Conservation (phyloP, 1,284 basidiomycete genomes). For the Pseudozyma hubeiensis region DNA sequence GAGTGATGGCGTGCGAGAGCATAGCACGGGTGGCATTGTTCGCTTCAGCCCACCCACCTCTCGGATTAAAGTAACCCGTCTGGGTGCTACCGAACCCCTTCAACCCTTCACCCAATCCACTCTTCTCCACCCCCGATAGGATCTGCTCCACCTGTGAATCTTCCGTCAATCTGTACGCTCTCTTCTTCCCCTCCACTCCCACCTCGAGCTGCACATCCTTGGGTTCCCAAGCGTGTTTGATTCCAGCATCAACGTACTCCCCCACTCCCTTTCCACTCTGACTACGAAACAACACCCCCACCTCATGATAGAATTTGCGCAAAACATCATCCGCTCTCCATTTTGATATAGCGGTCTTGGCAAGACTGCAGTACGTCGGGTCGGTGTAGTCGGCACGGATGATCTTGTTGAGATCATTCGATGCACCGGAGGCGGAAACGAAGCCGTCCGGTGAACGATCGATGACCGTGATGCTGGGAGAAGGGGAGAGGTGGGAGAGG, state of each 20-base stretch:
- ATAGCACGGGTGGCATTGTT: conserved; percentile 76
- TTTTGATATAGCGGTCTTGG: conserved; percentile 77
- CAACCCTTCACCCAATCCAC: conserved; percentile 22
- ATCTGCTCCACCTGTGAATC: conserved; percentile 21
- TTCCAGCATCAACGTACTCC: conserved; percentile 37
- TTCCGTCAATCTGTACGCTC: conserved; percentile 41
- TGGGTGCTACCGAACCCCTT: conserved; percentile 34
- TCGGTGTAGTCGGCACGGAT: conserved; percentile 69
- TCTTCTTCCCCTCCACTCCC: not conserved
- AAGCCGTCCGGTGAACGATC: conserved; percentile 57
- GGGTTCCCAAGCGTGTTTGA: conserved; percentile 29
- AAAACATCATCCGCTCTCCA: conserved; percentile 74
- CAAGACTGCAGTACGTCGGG: conserved; percentile 75
- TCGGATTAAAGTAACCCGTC: conserved; percentile 78
- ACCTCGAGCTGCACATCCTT: conserved; percentile 24
- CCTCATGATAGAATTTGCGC: conserved; percentile 56
- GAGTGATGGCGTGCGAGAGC: conserved; percentile 73
- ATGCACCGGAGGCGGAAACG: conserved; percentile 79
- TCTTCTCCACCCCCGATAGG: not conserved
- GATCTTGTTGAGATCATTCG: conserved; percentile 87
- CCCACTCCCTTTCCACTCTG: conserved; percentile 12
- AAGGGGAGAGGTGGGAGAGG: conserved; percentile 73
- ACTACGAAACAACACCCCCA: conserved; percentile 56
- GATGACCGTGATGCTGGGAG: conserved; percentile 79
- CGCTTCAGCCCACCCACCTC: conserved; percentile 88